A percentile compares a stretch with the other conserved stretches of the same genome.
phyloP scores from a whole-genome alignment of 1,284 basidiomycete species.

The Marasmius sp. region DNA sequence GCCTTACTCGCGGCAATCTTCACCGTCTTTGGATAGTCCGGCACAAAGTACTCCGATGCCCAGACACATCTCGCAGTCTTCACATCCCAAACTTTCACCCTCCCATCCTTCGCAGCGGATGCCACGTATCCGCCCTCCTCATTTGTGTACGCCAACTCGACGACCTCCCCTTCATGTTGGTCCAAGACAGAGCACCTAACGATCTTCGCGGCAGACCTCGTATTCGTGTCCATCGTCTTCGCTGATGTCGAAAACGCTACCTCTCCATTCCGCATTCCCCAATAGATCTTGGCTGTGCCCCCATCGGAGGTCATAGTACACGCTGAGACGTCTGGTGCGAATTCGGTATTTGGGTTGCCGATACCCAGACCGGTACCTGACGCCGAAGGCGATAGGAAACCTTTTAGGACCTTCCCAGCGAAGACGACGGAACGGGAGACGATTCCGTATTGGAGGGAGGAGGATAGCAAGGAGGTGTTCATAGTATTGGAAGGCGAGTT shows the following conservation, averaged over 20 bases:
- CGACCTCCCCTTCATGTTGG: slow-evolving; percentile 58
- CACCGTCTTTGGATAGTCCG: slow-evolving; percentile 52
- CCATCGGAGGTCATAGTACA: slow-evolving; percentile 62
- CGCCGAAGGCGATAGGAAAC: slow-evolving; percentile 69
- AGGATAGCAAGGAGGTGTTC: slow-evolving; percentile 56
- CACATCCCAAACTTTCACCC: slow-evolving; percentile 71
- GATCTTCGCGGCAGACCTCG: slow-evolving; percentile 45
- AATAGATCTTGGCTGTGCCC: slow-evolving; percentile 67
- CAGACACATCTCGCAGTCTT: slow-evolving; percentile 56
- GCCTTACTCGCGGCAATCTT: slow-evolving; percentile 42
- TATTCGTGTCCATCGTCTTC: slow-evolving; percentile 55
- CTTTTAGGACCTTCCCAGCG: slow-evolving; percentile 69
- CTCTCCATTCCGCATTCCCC: slow-evolving; percentile 77
- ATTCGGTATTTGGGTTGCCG: slow-evolving; percentile 79
- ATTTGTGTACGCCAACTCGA: slow-evolving; percentile 49
- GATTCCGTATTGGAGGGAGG: slow-evolving; percentile 70
- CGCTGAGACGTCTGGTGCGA: slow-evolving; percentile 64
- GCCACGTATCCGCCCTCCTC: slow-evolving; percentile 36
- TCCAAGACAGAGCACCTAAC: slow-evolving; percentile 50
- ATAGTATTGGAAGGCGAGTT: background rate
- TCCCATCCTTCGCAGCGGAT: slow-evolving; percentile 62
- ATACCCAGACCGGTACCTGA: slow-evolving; percentile 63
- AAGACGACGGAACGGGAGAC: slow-evolving; percentile 76
- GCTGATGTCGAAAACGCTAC: slow-evolving; percentile 62
- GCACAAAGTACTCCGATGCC: slow-evolving; percentile 49